Percentiles rank a stretch among this genome's conserved stretches.
Conservation (phyloP, 768 basidiomycete species). For the Floccularia luteovirens region DNA sequence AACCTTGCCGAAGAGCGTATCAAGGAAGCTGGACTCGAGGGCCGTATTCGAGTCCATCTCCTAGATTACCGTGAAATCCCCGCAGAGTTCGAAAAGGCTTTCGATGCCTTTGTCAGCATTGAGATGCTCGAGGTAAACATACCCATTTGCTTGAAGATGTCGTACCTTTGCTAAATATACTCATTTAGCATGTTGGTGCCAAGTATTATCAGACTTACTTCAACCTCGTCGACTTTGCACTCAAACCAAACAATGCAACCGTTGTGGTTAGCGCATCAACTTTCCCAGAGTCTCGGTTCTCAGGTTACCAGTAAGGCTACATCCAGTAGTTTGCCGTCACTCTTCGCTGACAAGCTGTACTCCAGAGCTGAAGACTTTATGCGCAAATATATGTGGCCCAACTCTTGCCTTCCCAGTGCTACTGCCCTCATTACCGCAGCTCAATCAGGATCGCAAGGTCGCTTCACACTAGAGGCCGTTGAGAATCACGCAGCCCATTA, state of each 20-base stretch:
- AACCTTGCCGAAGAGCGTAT: slow-evolving; percentile 81
- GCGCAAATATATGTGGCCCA: slow-evolving; percentile 87
- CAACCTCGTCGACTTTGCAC: slow-evolving; percentile 68
- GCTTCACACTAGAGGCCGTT: slow-evolving; percentile 78
- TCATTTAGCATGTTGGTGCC: slow-evolving; percentile 38
- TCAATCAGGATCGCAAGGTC: slow-evolving; percentile 58
- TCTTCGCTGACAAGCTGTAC: slow-evolving; percentile 3
- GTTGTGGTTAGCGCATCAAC: slow-evolving; percentile 64
- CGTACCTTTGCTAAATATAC: background rate
- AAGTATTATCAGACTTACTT: slow-evolving; percentile 67
- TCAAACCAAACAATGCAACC: slow-evolving; percentile 61
- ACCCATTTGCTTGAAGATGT: slow-evolving; percentile 25
- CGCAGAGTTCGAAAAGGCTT: slow-evolving; percentile 72
- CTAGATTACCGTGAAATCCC: slow-evolving; percentile 89
- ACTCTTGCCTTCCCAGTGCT: slow-evolving; percentile 82
- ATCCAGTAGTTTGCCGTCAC: background rate
- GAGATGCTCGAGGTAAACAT: slow-evolving; percentile 71
- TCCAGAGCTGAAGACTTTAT: slow-evolving; percentile 73
- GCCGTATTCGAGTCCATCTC: slow-evolving; percentile 75
- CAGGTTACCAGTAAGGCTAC: slow-evolving; percentile 56
- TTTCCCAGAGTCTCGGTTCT: slow-evolving; percentile 64
- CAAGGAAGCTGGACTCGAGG: slow-evolving; percentile 58
- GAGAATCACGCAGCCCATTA: slow-evolving; percentile 86
- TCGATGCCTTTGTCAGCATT: slow-evolving; percentile 70
- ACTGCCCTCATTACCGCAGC: slow-evolving; percentile 74